Conservation (phyloP, 1,284 basidiomycete species). For the Anthracocystis setariae region DNA sequence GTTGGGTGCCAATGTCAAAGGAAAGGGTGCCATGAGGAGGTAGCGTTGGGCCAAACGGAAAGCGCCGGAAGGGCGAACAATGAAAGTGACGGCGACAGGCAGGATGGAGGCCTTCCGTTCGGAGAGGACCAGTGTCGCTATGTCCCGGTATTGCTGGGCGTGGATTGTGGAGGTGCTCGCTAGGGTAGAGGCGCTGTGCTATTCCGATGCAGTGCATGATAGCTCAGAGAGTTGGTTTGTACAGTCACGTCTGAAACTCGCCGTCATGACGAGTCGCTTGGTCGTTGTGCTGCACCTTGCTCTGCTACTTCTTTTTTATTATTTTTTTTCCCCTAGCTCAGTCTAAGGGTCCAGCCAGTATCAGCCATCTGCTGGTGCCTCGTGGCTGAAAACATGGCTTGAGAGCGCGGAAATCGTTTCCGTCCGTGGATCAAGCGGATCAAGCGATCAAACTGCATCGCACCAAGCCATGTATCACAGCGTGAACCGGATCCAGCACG, state of each 20-base stretch:
- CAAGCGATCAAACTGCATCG: too few relatives aligned
- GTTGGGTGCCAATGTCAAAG: too few relatives aligned
- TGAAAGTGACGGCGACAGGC: conserved; percentile 2
- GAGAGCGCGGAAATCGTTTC: neutral
- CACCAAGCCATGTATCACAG: too few relatives aligned
- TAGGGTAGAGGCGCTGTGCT: neutral
- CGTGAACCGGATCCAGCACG: too few relatives aligned
- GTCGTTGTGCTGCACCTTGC: neutral
- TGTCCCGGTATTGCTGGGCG: neutral
- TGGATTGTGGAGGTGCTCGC: neutral
- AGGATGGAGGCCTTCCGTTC: neutral
- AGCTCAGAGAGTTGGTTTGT: neutral
- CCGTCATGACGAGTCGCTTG: neutral
- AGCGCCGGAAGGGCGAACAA: neutral
- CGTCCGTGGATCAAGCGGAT: neutral
- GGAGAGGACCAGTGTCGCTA: neutral
- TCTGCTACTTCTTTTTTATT: too few relatives aligned
- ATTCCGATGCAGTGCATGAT: too few relatives aligned
- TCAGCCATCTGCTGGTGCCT: neutral
- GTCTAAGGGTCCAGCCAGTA: too few relatives aligned
- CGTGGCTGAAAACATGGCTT: neutral
- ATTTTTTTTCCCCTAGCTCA: too few relatives aligned
- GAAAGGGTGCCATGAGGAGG: too few relatives aligned
- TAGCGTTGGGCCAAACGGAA: too few relatives aligned
- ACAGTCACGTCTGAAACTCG: conserved; percentile 3